Conservation (phyloP, 441 rosid species). For the Jatropha multifida region DNA sequence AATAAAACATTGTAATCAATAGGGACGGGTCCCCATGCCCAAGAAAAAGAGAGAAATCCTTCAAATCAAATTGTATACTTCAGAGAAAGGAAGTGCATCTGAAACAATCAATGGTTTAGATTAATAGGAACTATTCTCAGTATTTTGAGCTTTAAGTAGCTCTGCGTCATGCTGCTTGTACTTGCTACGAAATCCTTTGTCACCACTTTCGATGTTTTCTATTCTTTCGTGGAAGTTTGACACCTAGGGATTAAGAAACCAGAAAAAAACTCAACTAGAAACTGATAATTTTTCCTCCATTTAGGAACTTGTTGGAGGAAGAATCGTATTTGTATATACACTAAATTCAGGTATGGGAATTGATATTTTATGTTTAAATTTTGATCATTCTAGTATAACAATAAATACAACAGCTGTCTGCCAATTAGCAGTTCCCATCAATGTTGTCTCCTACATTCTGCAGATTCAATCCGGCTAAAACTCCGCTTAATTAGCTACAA, state of each 20-base stretch:
- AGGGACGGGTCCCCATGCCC: not conserved
- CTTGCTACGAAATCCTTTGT: not conserved
- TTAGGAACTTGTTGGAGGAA: not conserved
- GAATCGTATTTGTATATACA: no score
- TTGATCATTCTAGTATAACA: no score
- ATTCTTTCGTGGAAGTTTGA: not conserved
- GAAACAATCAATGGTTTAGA: no score
- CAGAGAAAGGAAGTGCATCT: no score
- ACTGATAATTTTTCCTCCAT: not conserved
- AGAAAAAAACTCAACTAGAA: not conserved
- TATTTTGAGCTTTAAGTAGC: not conserved
- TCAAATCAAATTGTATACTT: no score
- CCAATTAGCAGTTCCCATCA: not conserved
- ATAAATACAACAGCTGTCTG: not conserved
- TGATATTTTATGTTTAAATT: no score
- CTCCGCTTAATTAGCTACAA: not conserved
- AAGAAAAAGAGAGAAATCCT: not conserved
- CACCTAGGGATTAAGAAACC: not conserved
- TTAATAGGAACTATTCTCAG: no score
- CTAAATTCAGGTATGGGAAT: no score
- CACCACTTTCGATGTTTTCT: not conserved
- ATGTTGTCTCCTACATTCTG: not conserved
- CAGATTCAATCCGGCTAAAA: constrained; percentile 16
- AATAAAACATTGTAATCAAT: not conserved
- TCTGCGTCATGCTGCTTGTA: no score